Percentiles rank a stretch among this genome's conserved stretches.
Evolutionary conservation across 345 rosid genomes (phyloP).

Genomic region (Euphorbia tirucalli): DNA sequence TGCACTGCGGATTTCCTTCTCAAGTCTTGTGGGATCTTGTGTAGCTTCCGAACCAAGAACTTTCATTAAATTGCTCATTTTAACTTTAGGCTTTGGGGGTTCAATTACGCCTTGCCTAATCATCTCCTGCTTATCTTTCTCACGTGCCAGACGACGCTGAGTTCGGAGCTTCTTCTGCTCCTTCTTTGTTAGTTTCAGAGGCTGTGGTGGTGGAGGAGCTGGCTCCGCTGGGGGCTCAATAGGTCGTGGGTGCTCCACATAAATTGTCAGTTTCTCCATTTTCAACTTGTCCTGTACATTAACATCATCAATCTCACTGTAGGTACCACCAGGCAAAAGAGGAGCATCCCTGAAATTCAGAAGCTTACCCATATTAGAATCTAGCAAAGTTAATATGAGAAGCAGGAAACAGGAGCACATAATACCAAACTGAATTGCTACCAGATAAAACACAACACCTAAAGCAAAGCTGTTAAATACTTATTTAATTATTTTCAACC

Average conservation of each 20-base stretch:
- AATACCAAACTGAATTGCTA: background rate
- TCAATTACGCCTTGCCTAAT: constrained; percentile 92
- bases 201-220: constrained; percentile 95
- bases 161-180: constrained; percentile 96
- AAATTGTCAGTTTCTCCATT: constrained; percentile 70
- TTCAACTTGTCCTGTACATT: constrained; percentile 45
- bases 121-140: constrained; percentile 94
- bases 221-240: constrained; percentile 95
- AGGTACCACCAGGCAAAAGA: constrained; percentile 49
- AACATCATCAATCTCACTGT: constrained; percentile 52
- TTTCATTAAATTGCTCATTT: constrained; percentile 94
- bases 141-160: constrained; percentile 85
- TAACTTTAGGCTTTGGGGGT: constrained; percentile 89
- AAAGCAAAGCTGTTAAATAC: background rate
- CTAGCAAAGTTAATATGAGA: background rate
- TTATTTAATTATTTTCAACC: background rate
- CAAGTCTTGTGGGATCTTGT: constrained; percentile 96
- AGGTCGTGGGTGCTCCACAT: constrained; percentile 88
- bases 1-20: constrained; percentile 84
- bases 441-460: background rate
- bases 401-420: background rate
- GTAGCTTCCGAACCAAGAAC: constrained; percentile 98
- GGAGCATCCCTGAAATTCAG: constrained; percentile 64
- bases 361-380: constrained; percentile 4
- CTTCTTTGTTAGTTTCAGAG: constrained; percentile 85